Evolutionary conservation across 805 yeast genomes (phyloP).

Genomic region (Metschnikowia arizonensis): DNA sequence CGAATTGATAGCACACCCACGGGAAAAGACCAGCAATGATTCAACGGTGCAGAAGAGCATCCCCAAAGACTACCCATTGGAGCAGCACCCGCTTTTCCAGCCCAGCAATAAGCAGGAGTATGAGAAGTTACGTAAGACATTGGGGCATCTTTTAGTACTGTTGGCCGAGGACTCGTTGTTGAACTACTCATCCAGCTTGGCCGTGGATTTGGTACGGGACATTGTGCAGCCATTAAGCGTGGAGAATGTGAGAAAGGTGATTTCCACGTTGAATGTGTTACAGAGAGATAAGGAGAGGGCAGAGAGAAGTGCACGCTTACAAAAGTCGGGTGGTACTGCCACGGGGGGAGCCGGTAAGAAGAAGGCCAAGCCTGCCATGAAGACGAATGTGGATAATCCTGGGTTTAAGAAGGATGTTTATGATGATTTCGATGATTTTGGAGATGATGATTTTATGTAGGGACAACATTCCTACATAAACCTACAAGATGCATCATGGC

Average conservation of each 20-base stretch:
- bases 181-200: constrained; percentile 69
- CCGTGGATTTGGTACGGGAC: constrained; percentile 83
- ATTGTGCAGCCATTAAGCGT: constrained; percentile 73
- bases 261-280: constrained; percentile 76
- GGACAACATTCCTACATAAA: no score
- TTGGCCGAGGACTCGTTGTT: constrained; percentile 59
- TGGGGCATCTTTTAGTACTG: constrained; percentile 56
- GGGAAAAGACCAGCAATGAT: constrained; percentile 42
- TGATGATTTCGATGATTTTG: constrained; percentile 59
- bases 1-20: constrained; percentile 48
- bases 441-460: constrained; percentile 85
- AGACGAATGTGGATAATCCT: constrained; percentile 47
- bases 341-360: constrained; percentile 94
- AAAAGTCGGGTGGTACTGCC: constrained; percentile 79
- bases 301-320: constrained; percentile 83
- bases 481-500: no score
- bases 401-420: constrained; percentile 61
- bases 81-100: constrained; percentile 75
- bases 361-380: constrained; percentile 80
- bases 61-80: constrained; percentile 57
- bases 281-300: constrained; percentile 82
- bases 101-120: constrained; percentile 78
- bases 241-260: constrained; percentile 80
- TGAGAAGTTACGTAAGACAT: constrained; percentile 65
- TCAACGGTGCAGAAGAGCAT: constrained; percentile 31